phyloP scores from a whole-genome alignment of 148 eudicot species.

The Fagopyrum esculentum region DNA sequence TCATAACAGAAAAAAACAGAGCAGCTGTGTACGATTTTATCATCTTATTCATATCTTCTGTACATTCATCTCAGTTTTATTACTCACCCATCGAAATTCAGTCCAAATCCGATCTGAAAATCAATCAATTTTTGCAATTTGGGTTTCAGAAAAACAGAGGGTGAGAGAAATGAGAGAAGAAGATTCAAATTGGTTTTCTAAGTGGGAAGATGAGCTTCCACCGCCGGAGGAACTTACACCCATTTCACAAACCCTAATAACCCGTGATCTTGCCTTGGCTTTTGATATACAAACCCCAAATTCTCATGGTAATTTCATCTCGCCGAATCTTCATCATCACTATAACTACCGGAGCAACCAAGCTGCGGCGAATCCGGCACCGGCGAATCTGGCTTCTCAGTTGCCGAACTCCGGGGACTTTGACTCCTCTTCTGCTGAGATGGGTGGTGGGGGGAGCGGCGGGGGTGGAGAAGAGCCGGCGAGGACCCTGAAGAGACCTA shows the following conservation, averaged over 20 bases:
- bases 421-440: conserved; percentile 50
- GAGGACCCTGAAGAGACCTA: conserved; percentile 59
- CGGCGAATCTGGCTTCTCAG: conserved; percentile 22
- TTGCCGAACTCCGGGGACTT: conserved; percentile 55
- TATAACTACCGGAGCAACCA: conserved; percentile 16
- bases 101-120: background rate
- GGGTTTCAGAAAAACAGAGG: background rate
- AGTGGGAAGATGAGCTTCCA: conserved; percentile 71
- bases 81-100: background rate
- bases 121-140: background rate
- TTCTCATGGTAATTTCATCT: background rate
- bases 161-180: conserved; percentile 58
- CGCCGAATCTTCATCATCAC: conserved; percentile 10
- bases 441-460: conserved; percentile 36
- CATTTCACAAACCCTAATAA: conserved; percentile 70
- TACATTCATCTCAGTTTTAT: background rate
- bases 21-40: background rate
- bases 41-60: background rate
- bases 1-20: background rate
- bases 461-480: conserved; percentile 57
- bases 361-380: conserved; percentile 19
- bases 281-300: conserved; percentile 51
- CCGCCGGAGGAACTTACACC: conserved; percentile 68
- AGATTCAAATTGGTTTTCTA: conserved; percentile 81
- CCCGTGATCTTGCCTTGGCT: conserved; percentile 81